phyloP scores from a whole-genome alignment of 2,329 filamentous ascomycete species.

The Aspergillus intermedius region DNA sequence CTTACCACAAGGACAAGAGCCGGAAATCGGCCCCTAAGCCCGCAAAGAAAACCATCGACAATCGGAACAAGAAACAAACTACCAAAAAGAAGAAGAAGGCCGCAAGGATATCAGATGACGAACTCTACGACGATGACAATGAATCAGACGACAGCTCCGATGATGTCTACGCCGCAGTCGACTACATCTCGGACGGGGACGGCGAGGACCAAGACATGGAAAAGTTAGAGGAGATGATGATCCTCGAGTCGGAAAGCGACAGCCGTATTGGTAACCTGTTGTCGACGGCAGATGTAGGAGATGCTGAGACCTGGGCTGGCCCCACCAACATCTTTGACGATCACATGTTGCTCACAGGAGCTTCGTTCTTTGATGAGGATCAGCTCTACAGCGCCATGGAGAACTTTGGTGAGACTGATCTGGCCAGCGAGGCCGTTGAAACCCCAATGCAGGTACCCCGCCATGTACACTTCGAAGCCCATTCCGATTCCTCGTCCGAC shows the following conservation, averaged over 20 bases:
- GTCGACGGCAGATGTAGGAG: slow-evolving; percentile 18
- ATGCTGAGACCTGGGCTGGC: slow-evolving; percentile 46
- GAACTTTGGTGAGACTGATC: slow-evolving; percentile 30
- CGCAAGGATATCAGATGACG: slow-evolving; percentile 28
- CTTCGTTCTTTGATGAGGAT: slow-evolving; percentile 40
- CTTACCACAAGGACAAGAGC: slow-evolving; percentile 30
- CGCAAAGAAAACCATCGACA: slow-evolving; percentile 16
- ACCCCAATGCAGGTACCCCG: slow-evolving; percentile 40
- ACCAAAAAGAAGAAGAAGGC: slow-evolving; percentile 29
- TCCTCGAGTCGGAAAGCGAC: slow-evolving; percentile 46
- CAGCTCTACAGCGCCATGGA: slow-evolving; percentile 36
- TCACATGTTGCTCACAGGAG: slow-evolving; percentile 34
- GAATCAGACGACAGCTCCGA: slow-evolving; percentile 46
- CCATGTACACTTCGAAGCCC: slow-evolving; percentile 64
- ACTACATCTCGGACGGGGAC: slow-evolving; percentile 72
- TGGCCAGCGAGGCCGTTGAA: slow-evolving; percentile 33
- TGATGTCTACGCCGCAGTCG: slow-evolving; percentile 69
- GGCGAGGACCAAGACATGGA: slow-evolving; percentile 74
- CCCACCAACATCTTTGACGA: slow-evolving; percentile 40
- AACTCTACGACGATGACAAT: slow-evolving; percentile 23
- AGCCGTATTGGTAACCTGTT: slow-evolving; percentile 17
- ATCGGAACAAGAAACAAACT: slow-evolving; percentile 8
- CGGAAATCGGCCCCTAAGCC: slow-evolving; percentile 37
- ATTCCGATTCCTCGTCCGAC: slow-evolving; percentile 58
- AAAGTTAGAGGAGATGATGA: slow-evolving; percentile 70